A percentile compares a stretch with the other conserved stretches of the same genome.
These are phyloP conservation scores for Chalaropsis ovoidea DNA, from an alignment of 2,329 filamentous ascomycete species.

Conservation along the genomic window DNA sequence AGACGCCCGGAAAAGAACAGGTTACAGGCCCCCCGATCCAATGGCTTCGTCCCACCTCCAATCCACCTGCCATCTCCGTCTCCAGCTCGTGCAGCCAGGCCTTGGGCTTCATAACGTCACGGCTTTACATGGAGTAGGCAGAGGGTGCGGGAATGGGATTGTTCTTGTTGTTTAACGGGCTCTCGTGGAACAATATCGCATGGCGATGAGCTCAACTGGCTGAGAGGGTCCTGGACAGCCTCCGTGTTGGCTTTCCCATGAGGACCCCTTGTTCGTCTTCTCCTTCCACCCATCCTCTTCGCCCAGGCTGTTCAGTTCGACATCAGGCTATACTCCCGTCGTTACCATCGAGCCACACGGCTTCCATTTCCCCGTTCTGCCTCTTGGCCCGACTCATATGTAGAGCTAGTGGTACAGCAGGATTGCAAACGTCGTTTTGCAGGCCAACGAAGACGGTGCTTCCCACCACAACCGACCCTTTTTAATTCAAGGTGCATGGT, in stretches of 20 bases:
- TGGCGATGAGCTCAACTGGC: no score
- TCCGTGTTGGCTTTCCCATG: no score
- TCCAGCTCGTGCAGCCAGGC: neutral
- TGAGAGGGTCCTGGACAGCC: no score
- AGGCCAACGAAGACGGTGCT: neutral
- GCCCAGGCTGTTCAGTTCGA: neutral
- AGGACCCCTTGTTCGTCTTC: neutral
- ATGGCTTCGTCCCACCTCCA: neutral
- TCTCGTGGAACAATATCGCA: no score
- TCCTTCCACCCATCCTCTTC: neutral
- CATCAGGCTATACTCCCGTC: neutral
- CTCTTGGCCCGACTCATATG: neutral
- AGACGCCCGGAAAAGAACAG: neutral
- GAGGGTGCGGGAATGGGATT: no score
- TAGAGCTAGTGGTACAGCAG: neutral
- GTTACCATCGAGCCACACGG: neutral
- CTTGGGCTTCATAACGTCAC: neutral
- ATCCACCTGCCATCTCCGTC: neutral
- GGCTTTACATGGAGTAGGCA: no score
- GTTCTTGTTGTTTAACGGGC: no score
- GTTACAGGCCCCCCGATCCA: neutral
- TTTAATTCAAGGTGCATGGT: neutral
- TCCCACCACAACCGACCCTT: neutral
- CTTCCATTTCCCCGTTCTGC: neutral
- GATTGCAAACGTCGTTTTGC: neutral